These are phyloP conservation scores for Zostera marina DNA, from an alignment of 116 monocot species.

Conservation along the genomic window DNA sequence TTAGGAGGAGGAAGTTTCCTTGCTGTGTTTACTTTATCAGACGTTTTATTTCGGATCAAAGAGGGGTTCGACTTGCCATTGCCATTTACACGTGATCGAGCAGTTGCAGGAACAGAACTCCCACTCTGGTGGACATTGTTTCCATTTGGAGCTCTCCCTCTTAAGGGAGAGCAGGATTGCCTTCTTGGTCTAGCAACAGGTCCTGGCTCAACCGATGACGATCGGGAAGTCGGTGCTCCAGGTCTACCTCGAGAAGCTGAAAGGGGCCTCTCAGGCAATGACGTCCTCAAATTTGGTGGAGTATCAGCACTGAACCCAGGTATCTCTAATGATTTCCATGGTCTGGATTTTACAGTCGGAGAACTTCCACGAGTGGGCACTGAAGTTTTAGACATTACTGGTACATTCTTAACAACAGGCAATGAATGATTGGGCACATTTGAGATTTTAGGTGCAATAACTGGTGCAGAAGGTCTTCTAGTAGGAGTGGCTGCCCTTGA, in stretches of 20 bases:
- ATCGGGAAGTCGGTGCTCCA: slow-evolving; percentile 45
- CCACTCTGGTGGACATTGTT: slow-evolving; percentile 10
- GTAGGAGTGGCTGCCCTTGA: slow-evolving; percentile 54
- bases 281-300: slow-evolving; percentile 63
- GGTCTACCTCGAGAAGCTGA: slow-evolving; percentile 65
- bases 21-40: slow-evolving; percentile 41
- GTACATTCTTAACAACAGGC: slow-evolving; percentile 11
- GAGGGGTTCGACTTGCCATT: slow-evolving; percentile 30
- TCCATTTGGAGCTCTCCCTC: slow-evolving; percentile 56
- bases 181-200: slow-evolving; percentile 22
- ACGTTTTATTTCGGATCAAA: slow-evolving; percentile 59
- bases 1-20: slow-evolving; percentile 56
- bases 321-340: slow-evolving; percentile 59
- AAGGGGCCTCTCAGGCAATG: slow-evolving; percentile 51
- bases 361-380: slow-evolving; percentile 33
- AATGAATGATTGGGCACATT: slow-evolving; percentile 25
- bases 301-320: slow-evolving; percentile 51
- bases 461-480: slow-evolving; percentile 33
- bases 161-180: slow-evolving; percentile 63
- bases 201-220: slow-evolving; percentile 39
- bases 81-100: slow-evolving; percentile 18
- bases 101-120: slow-evolving; percentile 34
- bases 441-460: slow-evolving; percentile 15
- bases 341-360: slow-evolving; percentile 49
- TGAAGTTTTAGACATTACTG: slow-evolving; percentile 20